phyloP scores from a whole-genome alignment of 352 stramenopile genomes.

The Pythium angustatum region DNA sequence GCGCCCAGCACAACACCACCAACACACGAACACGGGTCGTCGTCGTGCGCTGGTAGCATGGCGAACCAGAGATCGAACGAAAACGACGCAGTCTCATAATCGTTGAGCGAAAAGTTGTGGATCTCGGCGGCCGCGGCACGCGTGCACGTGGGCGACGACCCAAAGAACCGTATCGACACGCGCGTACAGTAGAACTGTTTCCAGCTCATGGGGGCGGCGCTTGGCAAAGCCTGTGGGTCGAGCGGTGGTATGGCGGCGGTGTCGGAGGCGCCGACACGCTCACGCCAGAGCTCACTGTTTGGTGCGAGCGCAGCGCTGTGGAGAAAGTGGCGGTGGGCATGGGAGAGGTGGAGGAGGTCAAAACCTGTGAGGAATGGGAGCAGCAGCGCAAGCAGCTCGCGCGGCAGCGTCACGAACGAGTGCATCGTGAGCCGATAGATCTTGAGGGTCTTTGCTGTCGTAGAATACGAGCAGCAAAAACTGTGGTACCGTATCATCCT shows the following conservation, averaged over 20 bases:
- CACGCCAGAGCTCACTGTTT: not conserved
- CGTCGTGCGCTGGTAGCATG: not conserved
- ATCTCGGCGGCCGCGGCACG: conserved; percentile 5
- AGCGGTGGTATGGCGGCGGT: not conserved
- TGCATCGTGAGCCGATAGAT: not conserved
- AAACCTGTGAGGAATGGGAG: conserved; percentile 14
- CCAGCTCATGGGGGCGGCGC: not conserved
- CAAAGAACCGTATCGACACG: conserved; percentile 3
- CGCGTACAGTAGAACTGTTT: conserved; percentile 7
- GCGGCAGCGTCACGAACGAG: not conserved
- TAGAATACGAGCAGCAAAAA: no score
- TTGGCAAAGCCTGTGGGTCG: no score
- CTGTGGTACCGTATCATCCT: no score
- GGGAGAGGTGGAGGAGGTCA: conserved; percentile 10
- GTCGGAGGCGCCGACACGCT: not conserved
- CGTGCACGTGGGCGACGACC: not conserved
- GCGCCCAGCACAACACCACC: conserved; percentile 12
- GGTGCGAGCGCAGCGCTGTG: not conserved
- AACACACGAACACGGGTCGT: not conserved
- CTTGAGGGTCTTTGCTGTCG: no score
- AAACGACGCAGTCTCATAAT: not conserved
- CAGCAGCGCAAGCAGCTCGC: conserved; percentile 8
- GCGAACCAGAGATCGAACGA: conserved; percentile 17
- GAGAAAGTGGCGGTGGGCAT: not conserved
- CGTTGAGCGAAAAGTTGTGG: not conserved